Evolutionary conservation across 2,329 filamentous ascomycete species (phyloP).

Genomic region (Fusarium pseudonygamai): DNA sequence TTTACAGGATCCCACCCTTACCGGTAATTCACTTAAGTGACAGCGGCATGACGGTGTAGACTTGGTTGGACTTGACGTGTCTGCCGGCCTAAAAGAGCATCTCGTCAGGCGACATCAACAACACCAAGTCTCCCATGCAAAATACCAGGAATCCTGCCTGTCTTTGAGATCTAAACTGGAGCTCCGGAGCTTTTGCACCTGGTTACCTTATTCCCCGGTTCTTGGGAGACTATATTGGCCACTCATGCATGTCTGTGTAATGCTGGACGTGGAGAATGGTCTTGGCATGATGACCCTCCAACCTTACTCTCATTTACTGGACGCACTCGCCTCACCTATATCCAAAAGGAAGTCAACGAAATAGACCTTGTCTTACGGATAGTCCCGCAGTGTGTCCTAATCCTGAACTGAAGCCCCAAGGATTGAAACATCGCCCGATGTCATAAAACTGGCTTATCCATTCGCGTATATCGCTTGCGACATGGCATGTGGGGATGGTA

Average conservation of each 20-base stretch:
- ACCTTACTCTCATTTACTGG: not conserved
- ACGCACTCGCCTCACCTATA: not conserved
- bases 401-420: not conserved
- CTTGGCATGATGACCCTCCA: constrained; percentile 19
- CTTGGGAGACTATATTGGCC: not conserved
- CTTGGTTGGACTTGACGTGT: not conserved
- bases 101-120: not conserved
- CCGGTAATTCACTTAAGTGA: not conserved
- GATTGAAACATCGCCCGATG: not conserved
- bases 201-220: not conserved
- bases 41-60: not conserved
- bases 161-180: not conserved
- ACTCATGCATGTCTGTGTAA: not conserved
- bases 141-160: not conserved
- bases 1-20: not conserved
- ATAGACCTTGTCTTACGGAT: not conserved
- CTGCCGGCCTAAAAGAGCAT: not conserved
- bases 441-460: not conserved
- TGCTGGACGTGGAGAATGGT: constrained; percentile 3
- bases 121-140: not conserved
- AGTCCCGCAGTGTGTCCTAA: not conserved
- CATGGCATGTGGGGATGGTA: not conserved
- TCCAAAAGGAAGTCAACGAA: not conserved
- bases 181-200: constrained; percentile 15
- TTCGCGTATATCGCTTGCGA: not conserved